Base-by-base conservation (phyloP, 495 filamentous ascomycete species). In the Trichodelitschia bisporula region DNA sequence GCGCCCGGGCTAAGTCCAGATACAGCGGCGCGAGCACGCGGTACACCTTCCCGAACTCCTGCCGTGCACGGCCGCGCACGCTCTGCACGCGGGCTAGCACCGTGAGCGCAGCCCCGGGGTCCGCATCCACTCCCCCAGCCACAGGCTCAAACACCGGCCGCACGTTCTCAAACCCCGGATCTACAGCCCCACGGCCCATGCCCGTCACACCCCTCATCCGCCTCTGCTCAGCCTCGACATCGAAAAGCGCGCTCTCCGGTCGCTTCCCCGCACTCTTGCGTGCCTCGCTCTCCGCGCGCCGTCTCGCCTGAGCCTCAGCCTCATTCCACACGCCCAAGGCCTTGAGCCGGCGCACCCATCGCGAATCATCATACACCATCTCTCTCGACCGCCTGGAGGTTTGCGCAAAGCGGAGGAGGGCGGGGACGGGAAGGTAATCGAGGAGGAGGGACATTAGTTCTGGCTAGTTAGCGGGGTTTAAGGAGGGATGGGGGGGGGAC, bases 351-450 rank as follows among this genome's bases (percentile, higher is more conserved):
- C 74, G 69, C 28, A 93, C 72, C 86, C 86, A 99, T 54, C 84
- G 64, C 13, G 79, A 76, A 48, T 99, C 86, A 58, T 99, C 89
- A 54, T 95, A 95, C 8, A 89, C 89, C 82, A 99, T 99, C 50
- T 99, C 86, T 40, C 73, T 74, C 62, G 91, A 69, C 27, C 80
- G 76, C 48, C 67, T 73, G 32, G 80, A 93, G 18, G 76, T 72
- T 18, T 72, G 70, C n/a, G 86, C 86, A 46, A 77, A 83, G 31
- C 69, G 66, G 36, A 93, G 58, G 25, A 86, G 69, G 42, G 90
- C 84, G 33, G 71, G 55, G 21, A 89, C 61, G 18, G 79, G 70
- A 36, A 93, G 66, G 52, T 83, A 77, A 47, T 92, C 79, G 45
- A 95, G 64, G 39, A 95, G 82, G 11, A 66, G 64, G 13, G 75